Conservation (phyloP, 106 monocot species). For the Dioscorea dumetorum region DNA sequence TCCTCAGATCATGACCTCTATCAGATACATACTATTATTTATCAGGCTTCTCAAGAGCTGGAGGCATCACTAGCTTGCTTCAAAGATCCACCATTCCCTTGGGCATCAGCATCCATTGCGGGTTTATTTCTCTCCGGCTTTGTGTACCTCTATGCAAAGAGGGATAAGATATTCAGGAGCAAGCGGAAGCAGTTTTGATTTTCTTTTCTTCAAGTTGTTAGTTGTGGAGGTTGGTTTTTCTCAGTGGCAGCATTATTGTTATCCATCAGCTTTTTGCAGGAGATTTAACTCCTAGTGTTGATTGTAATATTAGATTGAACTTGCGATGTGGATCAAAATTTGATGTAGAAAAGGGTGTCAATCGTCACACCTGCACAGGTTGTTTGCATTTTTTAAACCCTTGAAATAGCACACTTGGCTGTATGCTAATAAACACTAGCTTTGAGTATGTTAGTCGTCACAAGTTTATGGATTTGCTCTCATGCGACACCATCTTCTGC, state of each 20-base stretch:
- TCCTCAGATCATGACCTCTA: conserved; percentile 91
- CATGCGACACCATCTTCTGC: no score
- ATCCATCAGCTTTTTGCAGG: not conserved
- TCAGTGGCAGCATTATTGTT: not conserved
- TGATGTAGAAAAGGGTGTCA: not conserved
- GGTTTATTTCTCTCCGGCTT: conserved; percentile 57
- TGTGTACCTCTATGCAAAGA: conserved; percentile 66
- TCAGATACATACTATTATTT: conserved; percentile 67
- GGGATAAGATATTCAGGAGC: conserved; percentile 68
- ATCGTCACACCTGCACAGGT: not conserved
- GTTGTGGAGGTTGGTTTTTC: not conserved
- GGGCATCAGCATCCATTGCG: conserved; percentile 49
- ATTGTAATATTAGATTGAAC: conserved; percentile 6
- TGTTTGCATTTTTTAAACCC: not conserved
- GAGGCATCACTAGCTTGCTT: conserved; percentile 91
- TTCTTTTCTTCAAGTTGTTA: no score
- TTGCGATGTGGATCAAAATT: conserved; percentile 4
- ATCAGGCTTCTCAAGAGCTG: conserved; percentile 75
- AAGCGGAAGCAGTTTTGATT: conserved; percentile 89
- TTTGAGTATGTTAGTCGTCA: no score
- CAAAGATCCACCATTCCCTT: conserved; percentile 93
- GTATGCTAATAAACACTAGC: no score
- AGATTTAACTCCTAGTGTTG: not conserved
- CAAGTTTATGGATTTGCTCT: no score
- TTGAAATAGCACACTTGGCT: no score